Percentiles rank a stretch among this genome's conserved stretches.
phyloP scores from a whole-genome alignment of 305 asterid genomes.

The Solanum hybrid region DNA sequence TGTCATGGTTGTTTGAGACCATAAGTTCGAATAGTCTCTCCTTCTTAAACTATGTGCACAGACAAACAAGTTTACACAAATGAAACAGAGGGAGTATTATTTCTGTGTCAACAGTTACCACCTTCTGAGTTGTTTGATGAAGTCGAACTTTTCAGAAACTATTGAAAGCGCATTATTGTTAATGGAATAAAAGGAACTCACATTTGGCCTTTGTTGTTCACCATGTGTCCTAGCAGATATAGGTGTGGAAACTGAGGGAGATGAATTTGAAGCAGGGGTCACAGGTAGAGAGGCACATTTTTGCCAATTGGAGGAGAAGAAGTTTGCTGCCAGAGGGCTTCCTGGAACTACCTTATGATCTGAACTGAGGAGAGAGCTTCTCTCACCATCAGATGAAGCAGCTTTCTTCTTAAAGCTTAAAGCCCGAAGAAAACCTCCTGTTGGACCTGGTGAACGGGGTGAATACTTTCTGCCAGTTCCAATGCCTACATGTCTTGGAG shows the following conservation, averaged over 20 bases:
- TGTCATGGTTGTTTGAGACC: not conserved
- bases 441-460: conserved; percentile 36
- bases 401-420: conserved; percentile 60
- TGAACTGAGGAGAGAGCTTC: conserved; percentile 64
- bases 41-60: not conserved
- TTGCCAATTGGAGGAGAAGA: conserved; percentile 32
- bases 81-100: not conserved
- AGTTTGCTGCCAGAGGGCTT: conserved; percentile 44
- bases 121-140: not conserved
- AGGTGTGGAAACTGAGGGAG: conserved; percentile 52
- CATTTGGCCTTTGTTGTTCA: conserved; percentile 49
- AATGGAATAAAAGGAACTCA: conserved; percentile 22
- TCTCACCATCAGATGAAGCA: conserved; percentile 40
- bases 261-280: conserved; percentile 41
- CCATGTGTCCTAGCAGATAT: conserved; percentile 34
- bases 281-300: conserved; percentile 77
- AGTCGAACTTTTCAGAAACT: not conserved
- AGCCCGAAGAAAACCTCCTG: conserved; percentile 41
- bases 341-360: conserved; percentile 41
- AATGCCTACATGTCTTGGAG: conserved; percentile 41
- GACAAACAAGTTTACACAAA: not conserved
- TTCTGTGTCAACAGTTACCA: not conserved
- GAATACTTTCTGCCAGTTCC: conserved; percentile 38
- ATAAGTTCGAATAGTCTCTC: not conserved
- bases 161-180: not conserved